phyloP scores from a whole-genome alignment of 1,284 basidiomycete species.

The Cerioporus squamosus region DNA sequence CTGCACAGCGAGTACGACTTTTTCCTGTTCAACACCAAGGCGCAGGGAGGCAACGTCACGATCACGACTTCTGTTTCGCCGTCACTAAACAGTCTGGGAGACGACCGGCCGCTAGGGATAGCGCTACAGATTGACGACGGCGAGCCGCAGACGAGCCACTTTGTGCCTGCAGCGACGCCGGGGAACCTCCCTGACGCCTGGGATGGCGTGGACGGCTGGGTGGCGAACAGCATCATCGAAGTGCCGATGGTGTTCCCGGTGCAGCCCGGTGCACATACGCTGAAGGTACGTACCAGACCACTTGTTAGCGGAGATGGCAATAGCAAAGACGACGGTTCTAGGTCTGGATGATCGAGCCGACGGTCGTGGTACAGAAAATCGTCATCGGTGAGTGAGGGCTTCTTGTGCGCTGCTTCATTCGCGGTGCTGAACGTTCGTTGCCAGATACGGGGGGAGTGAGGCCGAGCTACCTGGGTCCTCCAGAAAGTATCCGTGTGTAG shows the following conservation, averaged over 20 bases:
- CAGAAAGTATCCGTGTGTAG: slow-evolving; percentile 50
- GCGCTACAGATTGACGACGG: slow-evolving; percentile 59
- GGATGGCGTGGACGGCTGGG: slow-evolving; percentile 55
- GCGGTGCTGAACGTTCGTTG: neutral
- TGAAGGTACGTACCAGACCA: slow-evolving; percentile 45
- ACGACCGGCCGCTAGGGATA: slow-evolving; percentile 57
- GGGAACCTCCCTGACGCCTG: slow-evolving; percentile 57
- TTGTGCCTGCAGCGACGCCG: slow-evolving; percentile 53
- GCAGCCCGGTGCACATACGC: slow-evolving; percentile 56
- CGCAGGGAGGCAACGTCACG: slow-evolving; percentile 47
- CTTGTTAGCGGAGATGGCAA: neutral
- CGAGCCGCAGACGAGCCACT: slow-evolving; percentile 49
- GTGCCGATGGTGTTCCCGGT: slow-evolving; percentile 40
- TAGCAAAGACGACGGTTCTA: slow-evolving; percentile 21
- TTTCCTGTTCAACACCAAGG: slow-evolving; percentile 55
- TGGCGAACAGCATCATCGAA: slow-evolving; percentile 52
- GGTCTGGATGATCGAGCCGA: slow-evolving; percentile 64
- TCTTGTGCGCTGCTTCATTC: neutral
- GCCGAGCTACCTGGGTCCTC: slow-evolving; percentile 63
- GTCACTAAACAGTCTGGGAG: slow-evolving; percentile 59
- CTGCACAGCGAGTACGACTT: slow-evolving; percentile 58
- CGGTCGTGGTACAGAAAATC: slow-evolving; percentile 65
- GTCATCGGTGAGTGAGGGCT: slow-evolving; percentile 51
- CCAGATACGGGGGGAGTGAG: slow-evolving; percentile 59
- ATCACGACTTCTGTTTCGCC: slow-evolving; percentile 61